phyloP scores from a whole-genome alignment of 306 rosid species.

The Begonia peltatifolia region DNA sequence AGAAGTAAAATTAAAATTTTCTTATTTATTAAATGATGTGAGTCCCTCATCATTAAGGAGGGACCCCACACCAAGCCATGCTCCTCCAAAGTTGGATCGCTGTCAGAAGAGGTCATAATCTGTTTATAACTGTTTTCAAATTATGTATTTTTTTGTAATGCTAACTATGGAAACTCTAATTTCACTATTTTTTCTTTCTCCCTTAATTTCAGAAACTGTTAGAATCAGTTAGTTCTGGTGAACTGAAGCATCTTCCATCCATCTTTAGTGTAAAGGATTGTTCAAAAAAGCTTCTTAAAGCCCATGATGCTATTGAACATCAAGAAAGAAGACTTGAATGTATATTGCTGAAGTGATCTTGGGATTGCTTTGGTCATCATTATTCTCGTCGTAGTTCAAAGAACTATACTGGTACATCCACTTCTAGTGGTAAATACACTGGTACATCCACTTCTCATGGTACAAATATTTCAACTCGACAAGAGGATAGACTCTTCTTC shows the following conservation, averaged over 20 bases:
- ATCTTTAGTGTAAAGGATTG: conserved; percentile 36
- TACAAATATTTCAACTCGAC: no score
- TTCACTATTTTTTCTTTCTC: no score
- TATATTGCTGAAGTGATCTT: conserved; percentile 59
- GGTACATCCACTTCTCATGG: conserved; percentile 9
- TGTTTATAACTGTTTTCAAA: conserved; percentile 1
- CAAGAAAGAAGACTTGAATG: conserved; percentile 62
- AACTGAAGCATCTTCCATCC: conserved; percentile 20
- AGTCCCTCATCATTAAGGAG: no score
- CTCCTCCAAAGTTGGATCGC: conserved; percentile 55
- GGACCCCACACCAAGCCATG: conserved; percentile 38
- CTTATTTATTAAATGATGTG: no score
- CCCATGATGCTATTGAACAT: conserved; percentile 24
- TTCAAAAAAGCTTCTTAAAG: conserved; percentile 34
- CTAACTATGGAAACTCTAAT: no score
- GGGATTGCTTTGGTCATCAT: conserved; percentile 69
- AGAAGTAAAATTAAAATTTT: no score
- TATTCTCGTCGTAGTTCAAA: conserved; percentile 65
- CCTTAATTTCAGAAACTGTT: no score
- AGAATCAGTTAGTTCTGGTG: conserved; percentile 32
- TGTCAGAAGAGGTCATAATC: conserved; percentile 68
- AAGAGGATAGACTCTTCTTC: conserved; percentile 41
- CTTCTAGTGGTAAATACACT: conserved; percentile 46
- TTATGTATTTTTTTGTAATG: no score
- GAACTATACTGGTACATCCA: conserved; percentile 44